A percentile compares a stretch with the other conserved stretches of the same genome.
phyloP scores from a whole-genome alignment of 2,329 filamentous ascomycete genomes.

The Diaporthe australafricana region DNA sequence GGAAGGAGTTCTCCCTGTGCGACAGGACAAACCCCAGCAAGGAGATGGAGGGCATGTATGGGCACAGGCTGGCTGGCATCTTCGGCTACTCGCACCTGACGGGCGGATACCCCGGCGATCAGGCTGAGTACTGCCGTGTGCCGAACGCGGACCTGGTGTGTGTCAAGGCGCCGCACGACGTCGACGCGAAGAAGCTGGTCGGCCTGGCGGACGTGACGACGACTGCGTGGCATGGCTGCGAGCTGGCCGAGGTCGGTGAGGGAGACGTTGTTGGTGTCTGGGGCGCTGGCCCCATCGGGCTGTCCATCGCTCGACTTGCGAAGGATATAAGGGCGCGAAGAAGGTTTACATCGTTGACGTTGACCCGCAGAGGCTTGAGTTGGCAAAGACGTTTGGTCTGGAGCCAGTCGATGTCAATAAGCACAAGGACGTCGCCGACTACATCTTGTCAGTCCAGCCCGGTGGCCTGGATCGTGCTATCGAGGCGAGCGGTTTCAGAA shows the following conservation, averaged over 20 bases:
- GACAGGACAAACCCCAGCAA: slow-evolving; percentile 72
- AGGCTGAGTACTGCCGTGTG: slow-evolving; percentile 75
- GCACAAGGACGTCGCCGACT: not conserved
- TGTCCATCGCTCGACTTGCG: not conserved
- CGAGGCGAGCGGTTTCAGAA: slow-evolving; percentile 6
- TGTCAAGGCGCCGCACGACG: slow-evolving; percentile 70
- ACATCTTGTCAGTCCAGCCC: not conserved
- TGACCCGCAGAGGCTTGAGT: not conserved
- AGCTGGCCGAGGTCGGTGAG: slow-evolving; percentile 72
- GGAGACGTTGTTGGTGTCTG: slow-evolving; percentile 74
- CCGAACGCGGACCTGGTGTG: slow-evolving; percentile 67
- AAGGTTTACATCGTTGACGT: not conserved
- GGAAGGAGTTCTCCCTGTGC: slow-evolving; percentile 69
- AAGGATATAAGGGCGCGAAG: not conserved
- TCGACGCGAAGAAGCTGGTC: slow-evolving; percentile 75
- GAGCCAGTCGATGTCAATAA: not conserved
- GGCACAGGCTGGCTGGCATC: slow-evolving; percentile 59
- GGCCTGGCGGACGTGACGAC: slow-evolving; percentile 73
- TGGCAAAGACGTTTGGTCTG: not conserved
- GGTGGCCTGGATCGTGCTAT: not conserved
- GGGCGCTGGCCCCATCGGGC: slow-evolving; percentile 72
- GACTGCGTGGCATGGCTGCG: slow-evolving; percentile 73
- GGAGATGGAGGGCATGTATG: slow-evolving; percentile 71
- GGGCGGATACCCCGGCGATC: slow-evolving; percentile 75
- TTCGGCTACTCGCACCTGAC: slow-evolving; percentile 71